Percentiles rank a stretch among this genome's conserved stretches.
Conservation (phyloP, 1,139 yeast species). For the Hansenula lynferdii region DNA sequence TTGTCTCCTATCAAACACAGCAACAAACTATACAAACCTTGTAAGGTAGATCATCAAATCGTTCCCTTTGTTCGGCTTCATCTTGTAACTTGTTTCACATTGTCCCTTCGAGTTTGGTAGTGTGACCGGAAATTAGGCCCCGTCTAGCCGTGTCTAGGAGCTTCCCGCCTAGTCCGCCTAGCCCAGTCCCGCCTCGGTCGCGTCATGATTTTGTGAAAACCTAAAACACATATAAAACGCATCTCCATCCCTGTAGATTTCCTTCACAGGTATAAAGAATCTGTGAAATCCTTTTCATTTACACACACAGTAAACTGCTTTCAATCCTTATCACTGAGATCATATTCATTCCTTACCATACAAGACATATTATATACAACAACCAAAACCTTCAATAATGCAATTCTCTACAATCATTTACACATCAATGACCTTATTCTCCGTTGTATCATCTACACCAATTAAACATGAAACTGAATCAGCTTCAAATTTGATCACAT, state of each 20-base stretch:
- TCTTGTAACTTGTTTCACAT: too few species aligned
- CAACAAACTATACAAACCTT: too few species aligned
- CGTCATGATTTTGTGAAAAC: neutral
- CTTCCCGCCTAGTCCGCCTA: neutral
- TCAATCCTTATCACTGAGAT: neutral
- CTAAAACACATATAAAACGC: neutral
- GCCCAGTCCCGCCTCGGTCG: neutral
- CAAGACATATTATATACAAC: too few species aligned
- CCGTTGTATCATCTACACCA: neutral
- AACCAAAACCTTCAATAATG: neutral
- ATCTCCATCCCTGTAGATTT: neutral
- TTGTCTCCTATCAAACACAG: too few species aligned
- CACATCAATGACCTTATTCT: neutral
- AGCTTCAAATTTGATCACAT: neutral
- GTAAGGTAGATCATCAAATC: too few species aligned
- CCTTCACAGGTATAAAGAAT: neutral
- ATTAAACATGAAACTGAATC: neutral
- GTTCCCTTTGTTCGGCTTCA: too few species aligned
- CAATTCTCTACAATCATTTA: neutral
- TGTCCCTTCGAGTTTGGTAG: too few species aligned
- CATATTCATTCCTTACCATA: neutral
- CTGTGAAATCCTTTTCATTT: neutral
- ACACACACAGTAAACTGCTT: too few species aligned
- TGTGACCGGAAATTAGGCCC: too few species aligned
- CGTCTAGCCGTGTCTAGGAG: neutral